Evolutionary conservation across 1,284 basidiomycete genomes (phyloP), one percentile per base, ranked within the genome.

Genomic region (Pseudozyma hubeiensis): DNA sequence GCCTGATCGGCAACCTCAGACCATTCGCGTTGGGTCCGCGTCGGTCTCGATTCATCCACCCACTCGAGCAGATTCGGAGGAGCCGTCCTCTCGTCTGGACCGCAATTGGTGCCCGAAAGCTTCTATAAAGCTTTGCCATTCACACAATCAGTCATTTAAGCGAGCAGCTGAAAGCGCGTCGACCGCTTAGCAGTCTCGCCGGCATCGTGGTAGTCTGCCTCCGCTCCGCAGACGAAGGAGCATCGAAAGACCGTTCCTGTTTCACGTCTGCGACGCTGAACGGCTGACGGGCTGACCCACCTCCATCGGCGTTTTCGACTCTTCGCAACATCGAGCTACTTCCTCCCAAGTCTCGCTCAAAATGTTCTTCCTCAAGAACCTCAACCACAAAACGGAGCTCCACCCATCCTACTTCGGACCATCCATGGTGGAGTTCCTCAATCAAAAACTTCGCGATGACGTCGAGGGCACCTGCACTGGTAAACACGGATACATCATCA

Each of bases 361-460:
- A 10, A 80, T 80, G 78, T 80, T 80, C 64, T 80, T 80, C 63
- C 72, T 80, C 45, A 96, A 97, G 89, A 91, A 94, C 84, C 89
- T 98, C 34, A 93, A 93, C 31, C 94, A 98, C 85, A 94, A 93
- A 6, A 96, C 98, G 83, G 90, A 95, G 54, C 89, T 99, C 30
- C 96, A 98, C 85, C 96, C 96, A 14, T 97, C 95, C 24, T 99
- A 96, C 87, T 99, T 98, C 84, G 96, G 96, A 14, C 93, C 96
- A 7, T 91, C 92, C 68, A 94, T 98, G 90, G 89, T 93, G 64
- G 91, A 93, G 75, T 97, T 93, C 86, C 89, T 99, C 64, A 90
- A 93, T 84, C 91, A 91, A 60, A 97, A 97, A 85, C 89, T 99
- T 29, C 94, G 95, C 84, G 90, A 93, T 19, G 95, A 98, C 84